phyloP scores from a whole-genome alignment of 2,329 filamentous ascomycete species.

The Ophiostoma triangulosporum region DNA sequence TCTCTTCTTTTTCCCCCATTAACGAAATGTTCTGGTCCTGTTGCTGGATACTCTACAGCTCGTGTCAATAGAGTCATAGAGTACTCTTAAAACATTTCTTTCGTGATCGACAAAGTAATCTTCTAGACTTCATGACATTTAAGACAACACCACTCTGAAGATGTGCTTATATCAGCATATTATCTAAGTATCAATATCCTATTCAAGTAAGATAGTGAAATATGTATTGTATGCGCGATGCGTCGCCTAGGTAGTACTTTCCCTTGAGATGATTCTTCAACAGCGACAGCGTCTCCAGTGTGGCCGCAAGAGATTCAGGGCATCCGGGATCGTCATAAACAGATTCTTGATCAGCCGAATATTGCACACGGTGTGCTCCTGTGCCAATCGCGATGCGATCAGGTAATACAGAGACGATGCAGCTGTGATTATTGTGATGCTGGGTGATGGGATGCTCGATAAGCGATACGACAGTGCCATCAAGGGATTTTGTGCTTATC shows the following conservation, averaged over 20 bases:
- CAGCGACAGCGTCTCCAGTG: constrained; percentile 58
- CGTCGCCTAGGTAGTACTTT: constrained; percentile 43
- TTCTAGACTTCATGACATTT: too few relatives aligned
- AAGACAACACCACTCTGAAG: too few relatives aligned
- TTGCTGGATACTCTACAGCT: too few relatives aligned
- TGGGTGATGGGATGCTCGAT: background rate
- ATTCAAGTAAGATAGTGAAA: too few relatives aligned
- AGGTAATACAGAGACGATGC: constrained; percentile 38
- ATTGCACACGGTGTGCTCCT: constrained; percentile 36
- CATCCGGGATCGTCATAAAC: constrained; percentile 54
- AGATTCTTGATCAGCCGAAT: constrained; percentile 67
- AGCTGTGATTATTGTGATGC: background rate
- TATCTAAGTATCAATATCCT: too few relatives aligned
- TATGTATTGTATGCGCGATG: too few relatives aligned
- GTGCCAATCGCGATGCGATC: constrained; percentile 40
- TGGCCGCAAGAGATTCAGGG: constrained; percentile 54
- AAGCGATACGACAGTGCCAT: background rate
- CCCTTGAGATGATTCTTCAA: constrained; percentile 60
- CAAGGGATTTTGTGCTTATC: background rate
- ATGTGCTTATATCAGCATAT: too few relatives aligned
- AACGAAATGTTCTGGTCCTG: too few relatives aligned
- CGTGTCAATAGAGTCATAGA: too few relatives aligned
- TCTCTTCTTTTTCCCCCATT: too few relatives aligned
- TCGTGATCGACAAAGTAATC: too few relatives aligned
- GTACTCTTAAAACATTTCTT: too few relatives aligned